These are phyloP conservation scores for Castanopsis chinensis DNA, from an alignment of 306 rosid genomes.

Conservation along the genomic window DNA sequence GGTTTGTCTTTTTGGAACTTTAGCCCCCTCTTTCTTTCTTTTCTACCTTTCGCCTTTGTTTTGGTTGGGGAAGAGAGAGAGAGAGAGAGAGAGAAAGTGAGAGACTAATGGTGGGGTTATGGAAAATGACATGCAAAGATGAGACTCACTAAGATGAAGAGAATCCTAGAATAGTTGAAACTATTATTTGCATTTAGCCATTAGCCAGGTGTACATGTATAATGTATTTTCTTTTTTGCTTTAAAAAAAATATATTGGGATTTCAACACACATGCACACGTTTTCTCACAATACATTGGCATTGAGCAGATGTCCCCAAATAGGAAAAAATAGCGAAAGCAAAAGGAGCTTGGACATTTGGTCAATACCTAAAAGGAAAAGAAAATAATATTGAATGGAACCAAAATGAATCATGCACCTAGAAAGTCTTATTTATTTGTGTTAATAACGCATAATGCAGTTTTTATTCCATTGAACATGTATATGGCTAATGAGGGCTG, in stretches of 20 bases:
- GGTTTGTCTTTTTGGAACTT: slow-evolving; percentile 51
- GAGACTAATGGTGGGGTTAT: slow-evolving; percentile 56
- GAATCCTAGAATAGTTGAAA: slow-evolving; percentile 65
- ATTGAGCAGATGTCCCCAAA: slow-evolving; percentile 33
- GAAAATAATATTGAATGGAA: slow-evolving; percentile 27
- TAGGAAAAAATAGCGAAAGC: slow-evolving; percentile 42
- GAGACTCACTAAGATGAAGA: slow-evolving; percentile 32
- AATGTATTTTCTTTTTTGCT: slow-evolving; percentile 3
- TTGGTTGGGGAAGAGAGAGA: slow-evolving; percentile 44
- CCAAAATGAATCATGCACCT: slow-evolving; percentile 26
- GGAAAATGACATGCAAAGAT: slow-evolving; percentile 60
- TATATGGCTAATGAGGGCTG: slow-evolving; percentile 19
- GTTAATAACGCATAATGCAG: slow-evolving; percentile 23
- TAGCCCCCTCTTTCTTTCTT: slow-evolving; percentile 23
- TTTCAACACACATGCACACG: slow-evolving; percentile 42
- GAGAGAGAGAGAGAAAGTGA: slow-evolving; percentile 40
- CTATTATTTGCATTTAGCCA: neutral
- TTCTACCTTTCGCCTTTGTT: slow-evolving; percentile 46
- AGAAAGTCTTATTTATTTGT: slow-evolving; percentile 28
- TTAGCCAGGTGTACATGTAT: neutral
- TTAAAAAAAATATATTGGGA: slow-evolving; percentile 31
- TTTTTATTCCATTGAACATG: slow-evolving; percentile 24
- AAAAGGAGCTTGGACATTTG: slow-evolving; percentile 23
- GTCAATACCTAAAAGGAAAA: slow-evolving; percentile 77
- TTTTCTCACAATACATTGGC: slow-evolving; percentile 50